Percentiles rank a stretch among this genome's conserved stretches.
Conservation (phyloP, 2,329 filamentous ascomycete genomes). For the Zopfia rhizophila region DNA sequence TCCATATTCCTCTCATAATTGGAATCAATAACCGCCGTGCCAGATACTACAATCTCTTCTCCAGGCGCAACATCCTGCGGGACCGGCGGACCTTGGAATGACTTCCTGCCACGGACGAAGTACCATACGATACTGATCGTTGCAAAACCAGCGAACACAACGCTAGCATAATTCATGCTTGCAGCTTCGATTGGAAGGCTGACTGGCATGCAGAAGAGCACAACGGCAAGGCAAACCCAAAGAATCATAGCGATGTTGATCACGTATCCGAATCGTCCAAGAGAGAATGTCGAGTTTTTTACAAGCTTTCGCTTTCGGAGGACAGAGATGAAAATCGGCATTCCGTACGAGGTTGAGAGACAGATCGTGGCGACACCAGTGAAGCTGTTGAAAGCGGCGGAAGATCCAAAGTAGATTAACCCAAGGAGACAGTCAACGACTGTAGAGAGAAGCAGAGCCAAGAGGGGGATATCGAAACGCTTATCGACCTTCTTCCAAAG, state of each 20-base stretch:
- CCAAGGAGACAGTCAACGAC: conserved; percentile 76
- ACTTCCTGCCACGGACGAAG: conserved; percentile 49
- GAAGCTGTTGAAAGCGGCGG: conserved; percentile 81
- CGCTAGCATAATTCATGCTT: conserved; percentile 57
- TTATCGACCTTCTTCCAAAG: conserved; percentile 74
- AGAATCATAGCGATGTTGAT: conserved; percentile 75
- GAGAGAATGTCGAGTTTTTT: conserved; percentile 72
- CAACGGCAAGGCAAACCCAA: conserved; percentile 76
- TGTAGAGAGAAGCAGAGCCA: conserved; percentile 74
- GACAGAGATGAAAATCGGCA: conserved; percentile 78
- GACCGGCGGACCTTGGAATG: conserved; percentile 51
- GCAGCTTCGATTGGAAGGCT: conserved; percentile 53
- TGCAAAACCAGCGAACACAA: conserved; percentile 54
- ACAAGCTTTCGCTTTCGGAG: conserved; percentile 73
- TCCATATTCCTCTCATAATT: conserved; percentile 36
- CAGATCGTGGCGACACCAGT: conserved; percentile 84
- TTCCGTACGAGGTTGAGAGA: conserved; percentile 77
- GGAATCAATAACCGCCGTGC: conserved; percentile 42
- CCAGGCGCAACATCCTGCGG: conserved; percentile 47
- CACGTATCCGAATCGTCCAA: conserved; percentile 73
- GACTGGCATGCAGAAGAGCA: conserved; percentile 79
- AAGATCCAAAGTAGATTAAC: conserved; percentile 81
- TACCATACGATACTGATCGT: conserved; percentile 51
- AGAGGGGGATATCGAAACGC: conserved; percentile 74
- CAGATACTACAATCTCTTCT: conserved; percentile 44